These are phyloP conservation scores for Osmanthus fragrans DNA, from an alignment of 257 asterid species.

Conservation along the genomic window DNA sequence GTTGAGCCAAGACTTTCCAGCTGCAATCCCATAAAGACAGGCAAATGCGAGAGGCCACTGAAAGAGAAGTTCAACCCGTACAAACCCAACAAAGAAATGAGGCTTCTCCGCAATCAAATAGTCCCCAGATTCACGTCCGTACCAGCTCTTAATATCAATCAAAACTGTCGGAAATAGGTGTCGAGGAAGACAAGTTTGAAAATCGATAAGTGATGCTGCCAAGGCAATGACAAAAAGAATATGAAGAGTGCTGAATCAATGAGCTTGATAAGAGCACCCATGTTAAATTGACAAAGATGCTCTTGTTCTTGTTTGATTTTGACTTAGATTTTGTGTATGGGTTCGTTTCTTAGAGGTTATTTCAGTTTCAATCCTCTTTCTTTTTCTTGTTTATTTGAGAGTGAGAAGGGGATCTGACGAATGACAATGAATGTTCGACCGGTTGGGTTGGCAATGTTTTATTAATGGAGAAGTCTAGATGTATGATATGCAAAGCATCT, in stretches of 20 bases:
- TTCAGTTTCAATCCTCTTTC: not conserved
- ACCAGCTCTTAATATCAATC: conserved; percentile 69
- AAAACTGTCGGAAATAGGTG: conserved; percentile 57
- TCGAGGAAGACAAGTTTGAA: conserved; percentile 58
- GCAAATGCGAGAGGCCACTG: conserved; percentile 85
- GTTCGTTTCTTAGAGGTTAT: not conserved
- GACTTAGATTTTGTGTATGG: not conserved
- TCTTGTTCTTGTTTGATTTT: not conserved
- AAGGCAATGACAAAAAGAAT: conserved; percentile 66
- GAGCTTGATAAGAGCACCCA: conserved; percentile 58
- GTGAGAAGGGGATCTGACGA: conserved; percentile 34
- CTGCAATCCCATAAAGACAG: conserved; percentile 59
- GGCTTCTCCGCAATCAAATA: conserved; percentile 73
- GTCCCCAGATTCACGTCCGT: conserved; percentile 61
- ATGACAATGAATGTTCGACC: conserved; percentile 3
- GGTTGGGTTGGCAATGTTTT: not conserved
- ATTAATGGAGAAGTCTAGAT: too few species aligned
- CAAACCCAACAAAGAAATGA: conserved; percentile 74
- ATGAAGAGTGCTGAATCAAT: conserved; percentile 57
- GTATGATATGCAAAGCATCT: too few species aligned
- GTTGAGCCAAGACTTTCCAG: conserved; percentile 74
- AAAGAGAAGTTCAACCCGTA: conserved; percentile 79
- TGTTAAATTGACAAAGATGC: conserved; percentile 20
- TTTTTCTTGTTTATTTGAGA: not conserved
- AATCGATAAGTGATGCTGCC: conserved; percentile 79